phyloP scores from a whole-genome alignment of 495 filamentous ascomycete species.

The Neurospora sp. region DNA sequence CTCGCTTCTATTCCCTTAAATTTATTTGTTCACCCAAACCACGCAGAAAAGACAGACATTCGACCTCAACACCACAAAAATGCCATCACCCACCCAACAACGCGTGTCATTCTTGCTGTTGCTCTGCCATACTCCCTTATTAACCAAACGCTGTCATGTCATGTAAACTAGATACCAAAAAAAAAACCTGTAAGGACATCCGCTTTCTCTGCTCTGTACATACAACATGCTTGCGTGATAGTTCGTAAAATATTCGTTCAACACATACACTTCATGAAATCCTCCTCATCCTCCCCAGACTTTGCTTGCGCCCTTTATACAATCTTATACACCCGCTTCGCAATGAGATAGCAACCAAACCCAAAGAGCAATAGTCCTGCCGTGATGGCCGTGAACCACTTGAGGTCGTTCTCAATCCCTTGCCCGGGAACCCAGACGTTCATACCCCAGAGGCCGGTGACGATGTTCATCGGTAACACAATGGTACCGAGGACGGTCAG shows the following conservation, averaged over 20 bases:
- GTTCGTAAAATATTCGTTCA: not conserved
- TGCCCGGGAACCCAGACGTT: slow-evolving; percentile 94
- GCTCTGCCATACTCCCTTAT: not conserved
- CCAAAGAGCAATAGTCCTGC: slow-evolving; percentile 69
- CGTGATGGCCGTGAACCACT: slow-evolving; percentile 59
- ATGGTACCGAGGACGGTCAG: slow-evolving; percentile 94
- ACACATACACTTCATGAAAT: not conserved
- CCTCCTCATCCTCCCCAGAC: not conserved
- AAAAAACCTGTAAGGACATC: not conserved
- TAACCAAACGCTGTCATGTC: not conserved
- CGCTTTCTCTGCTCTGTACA: not conserved
- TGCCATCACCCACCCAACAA: not conserved
- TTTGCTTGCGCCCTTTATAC: slow-evolving; percentile 21
- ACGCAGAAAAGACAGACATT: not conserved
- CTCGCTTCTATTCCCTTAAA: not conserved
- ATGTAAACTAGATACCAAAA: not conserved
- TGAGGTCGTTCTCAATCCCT: slow-evolving; percentile 44
- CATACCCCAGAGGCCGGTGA: slow-evolving; percentile 98
- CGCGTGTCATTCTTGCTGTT: not conserved
- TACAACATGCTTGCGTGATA: not conserved
- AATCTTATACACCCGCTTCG: slow-evolving; percentile 59
- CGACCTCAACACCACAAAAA: not conserved
- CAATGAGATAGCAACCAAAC: slow-evolving; percentile 64
- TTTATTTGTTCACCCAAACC: not conserved
- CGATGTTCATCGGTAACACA: slow-evolving; percentile 95